phyloP scores from a whole-genome alignment of 305 asterid species.

The Plantago rigida region DNA sequence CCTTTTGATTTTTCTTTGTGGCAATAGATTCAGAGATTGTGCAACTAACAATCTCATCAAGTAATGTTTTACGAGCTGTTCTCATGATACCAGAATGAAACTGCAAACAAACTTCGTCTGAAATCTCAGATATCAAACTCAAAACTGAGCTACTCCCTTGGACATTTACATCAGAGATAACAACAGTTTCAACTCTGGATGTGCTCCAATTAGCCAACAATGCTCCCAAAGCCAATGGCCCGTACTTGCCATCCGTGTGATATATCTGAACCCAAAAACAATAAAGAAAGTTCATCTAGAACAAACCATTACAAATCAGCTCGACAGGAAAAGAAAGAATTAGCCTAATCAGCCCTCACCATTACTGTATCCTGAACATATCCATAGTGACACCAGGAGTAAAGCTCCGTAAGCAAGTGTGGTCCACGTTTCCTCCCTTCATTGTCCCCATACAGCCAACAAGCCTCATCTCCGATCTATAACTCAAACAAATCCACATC shows the following conservation, averaged over 20 bases:
- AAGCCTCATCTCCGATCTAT: constrained; percentile 59
- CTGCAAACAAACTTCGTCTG: constrained; percentile 69
- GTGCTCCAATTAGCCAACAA: constrained; percentile 50
- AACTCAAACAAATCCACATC: constrained; percentile 8
- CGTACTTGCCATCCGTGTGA: constrained; percentile 46
- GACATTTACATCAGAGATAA: constrained; percentile 29
- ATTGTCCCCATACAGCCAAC: constrained; percentile 76
- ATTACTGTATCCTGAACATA: constrained; percentile 30
- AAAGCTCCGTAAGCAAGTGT: constrained; percentile 58
- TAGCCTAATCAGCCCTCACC: neutral
- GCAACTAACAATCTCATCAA: constrained; percentile 76
- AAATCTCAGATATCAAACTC: constrained; percentile 48
- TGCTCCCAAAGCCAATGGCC: constrained; percentile 54
- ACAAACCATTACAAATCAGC: constrained; percentile 25
- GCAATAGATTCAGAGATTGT: constrained; percentile 55
- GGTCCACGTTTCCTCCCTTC: constrained; percentile 79
- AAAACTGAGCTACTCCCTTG: constrained; percentile 31
- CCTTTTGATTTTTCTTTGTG: constrained; percentile 44
- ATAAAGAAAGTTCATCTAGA: constrained; percentile 23
- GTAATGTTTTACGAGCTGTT: constrained; percentile 70
- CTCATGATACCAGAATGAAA: constrained; percentile 74
- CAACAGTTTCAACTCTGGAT: constrained; percentile 32
- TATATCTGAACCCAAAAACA: constrained; percentile 39
- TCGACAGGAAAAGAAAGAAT: neutral
- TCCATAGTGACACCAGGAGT: constrained; percentile 71